Conservation (phyloP, 192 early-diverging fungal species). For the Backusella tuberculispora region DNA sequence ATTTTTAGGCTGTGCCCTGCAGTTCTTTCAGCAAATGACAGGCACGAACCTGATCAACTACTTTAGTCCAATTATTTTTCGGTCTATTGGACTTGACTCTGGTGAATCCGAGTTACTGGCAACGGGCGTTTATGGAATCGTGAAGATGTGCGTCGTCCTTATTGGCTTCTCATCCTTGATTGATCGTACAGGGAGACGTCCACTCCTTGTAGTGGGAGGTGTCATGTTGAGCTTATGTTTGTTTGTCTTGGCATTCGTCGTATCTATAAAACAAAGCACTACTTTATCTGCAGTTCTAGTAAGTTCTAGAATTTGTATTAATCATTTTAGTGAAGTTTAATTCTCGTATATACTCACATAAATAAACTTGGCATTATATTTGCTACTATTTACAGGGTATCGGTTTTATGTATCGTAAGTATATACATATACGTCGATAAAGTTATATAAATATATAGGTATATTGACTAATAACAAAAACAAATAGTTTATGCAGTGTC, state of each 20-base stretch:
- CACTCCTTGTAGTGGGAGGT: conserved; percentile 58
- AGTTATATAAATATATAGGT: background rate
- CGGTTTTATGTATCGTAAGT: conserved; percentile 26
- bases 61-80: conserved; percentile 52
- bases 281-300: conserved; percentile 12
- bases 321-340: background rate
- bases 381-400: conserved; percentile 6
- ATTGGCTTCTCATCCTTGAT: conserved; percentile 59
- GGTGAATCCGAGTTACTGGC: conserved; percentile 37
- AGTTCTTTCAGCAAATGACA: conserved; percentile 66
- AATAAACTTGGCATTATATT: background rate
- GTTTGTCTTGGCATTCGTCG: conserved; percentile 22
- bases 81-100: conserved; percentile 32
- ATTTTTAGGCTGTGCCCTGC: conserved; percentile 65
- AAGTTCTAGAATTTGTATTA: conserved; percentile 12
- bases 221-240: conserved; percentile 32
- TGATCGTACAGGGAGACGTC: conserved; percentile 69
- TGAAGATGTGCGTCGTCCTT: conserved; percentile 37
- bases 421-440: too few relatives aligned
- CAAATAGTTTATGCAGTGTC: conserved; percentile 49
- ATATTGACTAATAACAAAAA: background rate
- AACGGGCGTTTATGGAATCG: conserved; percentile 43
- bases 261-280: background rate
- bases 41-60: conserved; percentile 55
- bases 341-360: background rate